Base-by-base conservation (phyloP, 2,329 filamentous ascomycete genomes). In the Exophiala xenobiotica region DNA sequence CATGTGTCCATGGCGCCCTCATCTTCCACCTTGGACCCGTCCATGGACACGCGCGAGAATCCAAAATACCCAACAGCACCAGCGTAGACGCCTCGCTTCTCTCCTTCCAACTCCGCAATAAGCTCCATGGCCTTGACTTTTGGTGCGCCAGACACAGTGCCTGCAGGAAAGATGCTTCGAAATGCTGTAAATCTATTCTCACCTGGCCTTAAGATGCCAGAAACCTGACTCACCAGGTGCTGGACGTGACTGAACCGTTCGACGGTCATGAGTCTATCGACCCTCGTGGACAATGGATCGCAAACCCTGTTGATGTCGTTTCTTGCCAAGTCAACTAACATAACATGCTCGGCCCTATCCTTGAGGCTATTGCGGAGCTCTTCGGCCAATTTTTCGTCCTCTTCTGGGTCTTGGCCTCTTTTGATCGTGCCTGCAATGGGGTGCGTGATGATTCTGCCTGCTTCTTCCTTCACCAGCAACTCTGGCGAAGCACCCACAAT, bases 81-180 rank as follows among this genome's bases (percentile, higher is more conserved):
- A 6, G 93, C 93, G 67, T 99, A 99, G 31, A 97, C 83, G 33
- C 93, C 92, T 48, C 93, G 80, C 78, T 96, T 96, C 78, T 99
- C 93, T 59, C 81, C 77, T 73, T 99, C 93, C 40, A 97, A 75
- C 74, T 97, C 92, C 40, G 88, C 90, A 64, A 99, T 99, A 56
- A 99, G 77, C 73, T 96, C 88, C 93, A 99, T 99, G 2, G 93
- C 93, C 57, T 86, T 83, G 49, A 99, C 90, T 74, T 99, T 99
- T 51, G 93, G 93, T 3, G 93, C 92, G 3, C 93, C 93, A 14
- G 88, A 93, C 23, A 97, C 92, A 0, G 93, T 99, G 49, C 93
- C 93, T 3, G 93, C 93, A 0, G 93, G 93, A 75, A 99, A 99
- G 64, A 99, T 96, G 60, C 88, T 91, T 31, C 92, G 82, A 74